Evolutionary conservation across 352 stramenopile species (phyloP), one percentile per base, ranked within the genome.

Genomic region (Phytophthora boehmeriae): DNA sequence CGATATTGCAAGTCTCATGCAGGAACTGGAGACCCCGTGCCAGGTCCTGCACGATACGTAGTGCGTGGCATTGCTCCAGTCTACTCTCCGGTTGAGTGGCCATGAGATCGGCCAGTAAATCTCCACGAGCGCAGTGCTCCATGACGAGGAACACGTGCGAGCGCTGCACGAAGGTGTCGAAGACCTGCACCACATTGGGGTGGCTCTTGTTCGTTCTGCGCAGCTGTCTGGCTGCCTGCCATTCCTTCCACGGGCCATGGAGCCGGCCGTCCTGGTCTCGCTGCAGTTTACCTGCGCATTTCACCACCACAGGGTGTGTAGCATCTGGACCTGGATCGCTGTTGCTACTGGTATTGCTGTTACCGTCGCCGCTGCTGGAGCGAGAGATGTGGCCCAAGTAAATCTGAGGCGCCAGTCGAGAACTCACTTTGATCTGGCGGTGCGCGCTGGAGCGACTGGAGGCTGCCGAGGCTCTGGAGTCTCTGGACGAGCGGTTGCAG

Each of bases 81-180:
- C 52, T 59, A 17, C 51, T 62, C n/a, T 66, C 50, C 6, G 64
- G 56, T 20, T 71, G 69, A n/a, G 64, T 68, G 13, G 32, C 38
- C n/a, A 63, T 50, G 34, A 81, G 59, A n/a, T 75, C 45, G 10
- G 55, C 35, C 39, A 78, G 74, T 36, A 91, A 56, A 49, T 89
- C 78, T 1, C 76, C 78, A 14, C 72, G 63, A 0, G 59, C 53
- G 38, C 81, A 89, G 54, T 83, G 81, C 39, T 90, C 76, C 67
- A 88, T 86, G 55, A 84, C 67, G 14, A 88, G 34, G 47, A 77
- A 82, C 14, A 82, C 38, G 17, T 54, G 54, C 36, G 65, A 55
- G 22, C 66, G 55, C 23, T 78, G 59, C 6, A 83, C 55, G 32
- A 80, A 81, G 5, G 72, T 62, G 58, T 70, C 55, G 20, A 68